phyloP scores from a whole-genome alignment of 1,139 yeast species.

The Hyphopichia fennica region DNA sequence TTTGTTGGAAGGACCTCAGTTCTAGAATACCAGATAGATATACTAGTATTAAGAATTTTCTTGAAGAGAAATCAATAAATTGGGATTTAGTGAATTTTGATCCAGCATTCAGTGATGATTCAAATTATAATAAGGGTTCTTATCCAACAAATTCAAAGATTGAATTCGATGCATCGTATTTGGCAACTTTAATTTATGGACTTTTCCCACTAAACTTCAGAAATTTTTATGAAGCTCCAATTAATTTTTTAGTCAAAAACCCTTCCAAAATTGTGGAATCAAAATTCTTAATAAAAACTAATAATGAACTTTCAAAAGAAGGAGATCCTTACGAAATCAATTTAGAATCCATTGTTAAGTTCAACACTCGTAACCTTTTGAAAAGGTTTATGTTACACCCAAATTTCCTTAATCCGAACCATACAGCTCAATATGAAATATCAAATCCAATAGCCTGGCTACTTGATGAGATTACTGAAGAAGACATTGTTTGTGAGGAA shows the following conservation, averaged over 20 bases:
- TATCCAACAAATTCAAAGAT: slow-evolving; percentile 9
- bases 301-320: slow-evolving; percentile 4
- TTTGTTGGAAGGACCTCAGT: slow-evolving; percentile 27
- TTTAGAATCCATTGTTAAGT: slow-evolving; percentile 6
- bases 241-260: slow-evolving; percentile 13
- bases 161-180: slow-evolving; percentile 21
- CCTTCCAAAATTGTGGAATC: slow-evolving; percentile 12
- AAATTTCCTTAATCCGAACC: slow-evolving; percentile 31
- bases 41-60: not conserved
- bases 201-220: slow-evolving; percentile 57
- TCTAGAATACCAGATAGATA: slow-evolving; percentile 2
- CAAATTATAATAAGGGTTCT: not conserved
- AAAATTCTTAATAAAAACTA: slow-evolving; percentile 6
- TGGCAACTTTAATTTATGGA: slow-evolving; percentile 54
- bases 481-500: slow-evolving; percentile 29
- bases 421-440: slow-evolving; percentile 41
- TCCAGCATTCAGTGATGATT: not conserved
- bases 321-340: slow-evolving; percentile 9
- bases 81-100: slow-evolving; percentile 17
- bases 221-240: slow-evolving; percentile 45
- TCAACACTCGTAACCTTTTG: slow-evolving; percentile 12
- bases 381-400: slow-evolving; percentile 49
- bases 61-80: not conserved
- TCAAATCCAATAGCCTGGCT: slow-evolving; percentile 39
- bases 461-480: slow-evolving; percentile 15